A percentile compares a stretch with the other conserved stretches of the same genome.
These are phyloP conservation scores for Agaricus subrufescens DNA, from an alignment of 768 basidiomycete genomes.

Conservation along the genomic window DNA sequence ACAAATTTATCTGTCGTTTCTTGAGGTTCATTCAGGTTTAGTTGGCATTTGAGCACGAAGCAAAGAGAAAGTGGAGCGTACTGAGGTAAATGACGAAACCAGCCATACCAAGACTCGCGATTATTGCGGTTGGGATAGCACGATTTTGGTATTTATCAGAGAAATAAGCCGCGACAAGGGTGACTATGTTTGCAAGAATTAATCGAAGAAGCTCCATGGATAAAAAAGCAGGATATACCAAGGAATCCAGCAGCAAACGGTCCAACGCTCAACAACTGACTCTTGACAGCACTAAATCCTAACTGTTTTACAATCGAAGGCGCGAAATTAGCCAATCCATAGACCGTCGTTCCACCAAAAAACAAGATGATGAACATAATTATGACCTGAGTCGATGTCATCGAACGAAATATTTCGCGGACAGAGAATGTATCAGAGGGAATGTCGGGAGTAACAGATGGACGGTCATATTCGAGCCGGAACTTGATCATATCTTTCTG, in stretches of 20 bases:
- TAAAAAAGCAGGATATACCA: conserved; percentile 16
- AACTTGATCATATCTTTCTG: conserved; percentile 30
- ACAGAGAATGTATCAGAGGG: conserved; percentile 24
- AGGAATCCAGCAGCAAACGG: conserved; percentile 30
- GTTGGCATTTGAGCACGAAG: neutral
- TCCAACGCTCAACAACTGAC: conserved; percentile 36
- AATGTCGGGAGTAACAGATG: conserved; percentile 18
- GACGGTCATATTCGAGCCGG: conserved; percentile 28
- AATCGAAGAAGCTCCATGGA: no score
- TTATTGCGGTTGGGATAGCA: no score
- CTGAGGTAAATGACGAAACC: conserved; percentile 24
- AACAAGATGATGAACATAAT: conserved; percentile 29
- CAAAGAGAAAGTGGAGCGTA: conserved; percentile 1
- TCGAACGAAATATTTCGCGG: conserved; percentile 25
- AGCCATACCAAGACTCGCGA: conserved; percentile 10
- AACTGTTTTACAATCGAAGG: conserved; percentile 51
- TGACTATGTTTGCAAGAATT: no score
- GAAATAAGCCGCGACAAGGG: no score
- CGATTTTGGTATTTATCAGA: no score
- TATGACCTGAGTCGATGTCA: conserved; percentile 29
- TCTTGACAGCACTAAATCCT: conserved; percentile 34
- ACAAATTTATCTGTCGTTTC: conserved; percentile 20
- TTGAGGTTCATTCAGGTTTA: neutral
- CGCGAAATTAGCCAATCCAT: conserved; percentile 22
- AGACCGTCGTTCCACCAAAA: conserved; percentile 29